Conservation (phyloP, 2,329 filamentous ascomycete species). For the Penicillium concentricum region DNA sequence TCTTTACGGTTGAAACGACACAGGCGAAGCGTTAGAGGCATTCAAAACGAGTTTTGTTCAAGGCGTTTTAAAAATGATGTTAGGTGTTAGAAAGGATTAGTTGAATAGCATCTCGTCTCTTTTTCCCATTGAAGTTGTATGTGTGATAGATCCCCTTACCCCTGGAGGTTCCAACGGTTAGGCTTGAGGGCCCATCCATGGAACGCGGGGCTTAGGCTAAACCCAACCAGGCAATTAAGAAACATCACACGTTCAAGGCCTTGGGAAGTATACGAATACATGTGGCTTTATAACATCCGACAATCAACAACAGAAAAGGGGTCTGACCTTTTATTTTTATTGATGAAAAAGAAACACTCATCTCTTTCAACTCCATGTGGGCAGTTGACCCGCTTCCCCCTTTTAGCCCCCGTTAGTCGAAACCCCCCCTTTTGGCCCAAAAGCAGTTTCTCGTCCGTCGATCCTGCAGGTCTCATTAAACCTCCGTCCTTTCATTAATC, state of each 20-base stretch:
- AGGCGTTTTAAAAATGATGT: background rate
- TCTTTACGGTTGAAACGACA: constrained; percentile 51
- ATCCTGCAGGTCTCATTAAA: constrained; percentile 26
- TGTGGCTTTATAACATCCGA: background rate
- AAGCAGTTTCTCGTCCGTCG: constrained; percentile 25
- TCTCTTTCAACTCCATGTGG: constrained; percentile 9
- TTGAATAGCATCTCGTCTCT: constrained; percentile 8
- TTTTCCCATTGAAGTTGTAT: background rate
- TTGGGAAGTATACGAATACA: background rate
- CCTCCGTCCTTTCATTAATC: constrained; percentile 15
- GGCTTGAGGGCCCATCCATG: constrained; percentile 2
- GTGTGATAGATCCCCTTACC: background rate
- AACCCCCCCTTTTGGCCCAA: constrained; percentile 24
- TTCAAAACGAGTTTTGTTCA: too few relatives aligned
- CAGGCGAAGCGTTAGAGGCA: background rate
- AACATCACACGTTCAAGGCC: background rate
- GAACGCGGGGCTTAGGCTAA: constrained; percentile 26
- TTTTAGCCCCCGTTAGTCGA: constrained; percentile 18
- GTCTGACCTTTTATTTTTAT: background rate
- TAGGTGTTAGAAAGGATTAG: background rate
- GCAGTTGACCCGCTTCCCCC: constrained; percentile 15
- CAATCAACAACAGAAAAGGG: background rate
- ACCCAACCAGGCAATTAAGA: constrained; percentile 21
- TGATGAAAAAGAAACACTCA: background rate
- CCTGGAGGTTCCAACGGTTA: background rate